These are phyloP conservation scores for Aureobasidium sp. DNA, from an alignment of 2,329 filamentous ascomycete genomes.

Conservation along the genomic window DNA sequence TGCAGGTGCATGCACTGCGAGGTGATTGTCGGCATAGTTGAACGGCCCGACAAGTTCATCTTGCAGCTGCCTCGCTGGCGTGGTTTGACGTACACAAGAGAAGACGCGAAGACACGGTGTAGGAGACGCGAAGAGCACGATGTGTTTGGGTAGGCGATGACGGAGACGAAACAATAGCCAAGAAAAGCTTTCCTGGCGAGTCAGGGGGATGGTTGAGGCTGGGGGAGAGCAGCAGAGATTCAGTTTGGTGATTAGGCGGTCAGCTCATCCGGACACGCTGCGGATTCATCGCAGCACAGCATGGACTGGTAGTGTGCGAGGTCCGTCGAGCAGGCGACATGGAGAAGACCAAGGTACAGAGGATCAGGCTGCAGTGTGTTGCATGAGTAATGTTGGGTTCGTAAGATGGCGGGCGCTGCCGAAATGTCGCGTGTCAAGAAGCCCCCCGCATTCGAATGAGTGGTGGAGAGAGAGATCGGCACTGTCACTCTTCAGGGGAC, in stretches of 20 bases:
- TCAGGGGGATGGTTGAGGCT: constrained; percentile 1
- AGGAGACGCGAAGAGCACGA: neutral
- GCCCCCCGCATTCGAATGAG: neutral
- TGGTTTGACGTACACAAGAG: neutral
- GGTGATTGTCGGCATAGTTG: neutral
- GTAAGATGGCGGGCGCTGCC: neutral
- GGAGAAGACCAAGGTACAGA: neutral
- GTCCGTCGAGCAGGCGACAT: neutral
- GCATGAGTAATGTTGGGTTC: neutral
- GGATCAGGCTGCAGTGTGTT: neutral
- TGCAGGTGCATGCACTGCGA: neutral
- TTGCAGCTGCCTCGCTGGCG: neutral
- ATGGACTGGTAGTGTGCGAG: neutral
- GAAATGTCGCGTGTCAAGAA: constrained; percentile 1
- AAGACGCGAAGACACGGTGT: neutral
- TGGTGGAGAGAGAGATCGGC: neutral
- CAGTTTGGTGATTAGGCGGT: neutral
- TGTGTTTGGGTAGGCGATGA: neutral
- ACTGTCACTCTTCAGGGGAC: constrained; percentile 1
- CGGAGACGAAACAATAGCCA: neutral
- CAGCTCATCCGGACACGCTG: neutral
- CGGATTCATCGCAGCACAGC: neutral
- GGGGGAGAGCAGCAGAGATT: neutral
- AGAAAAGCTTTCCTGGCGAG: neutral
- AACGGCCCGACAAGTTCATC: neutral